Conservation (phyloP, 192 early-diverging fungal genomes). For the Linderina pennispora region DNA sequence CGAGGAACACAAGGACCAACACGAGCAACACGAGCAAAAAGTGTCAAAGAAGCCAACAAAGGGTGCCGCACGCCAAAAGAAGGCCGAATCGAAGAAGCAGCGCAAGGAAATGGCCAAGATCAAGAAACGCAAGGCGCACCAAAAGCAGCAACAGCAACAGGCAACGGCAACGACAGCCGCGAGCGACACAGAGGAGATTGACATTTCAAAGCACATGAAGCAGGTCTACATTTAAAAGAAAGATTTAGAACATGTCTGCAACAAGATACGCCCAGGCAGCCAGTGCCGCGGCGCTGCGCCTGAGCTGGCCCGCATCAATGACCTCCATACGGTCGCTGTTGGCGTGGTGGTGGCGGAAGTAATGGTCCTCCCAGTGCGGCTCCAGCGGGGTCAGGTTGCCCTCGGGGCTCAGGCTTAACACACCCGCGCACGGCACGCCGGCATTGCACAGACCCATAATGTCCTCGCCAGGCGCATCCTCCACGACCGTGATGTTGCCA, state of each 20-base stretch:
- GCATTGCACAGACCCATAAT: slow-evolving; percentile 48
- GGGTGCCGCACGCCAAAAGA: slow-evolving; percentile 7
- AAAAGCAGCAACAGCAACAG: neutral
- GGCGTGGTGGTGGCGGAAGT: slow-evolving; percentile 58
- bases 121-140: slow-evolving; percentile 5
- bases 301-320: slow-evolving; percentile 51
- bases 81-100: slow-evolving; percentile 6
- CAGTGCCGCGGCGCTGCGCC: slow-evolving; percentile 51
- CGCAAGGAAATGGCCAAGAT: slow-evolving; percentile 16
- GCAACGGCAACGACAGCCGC: neutral
- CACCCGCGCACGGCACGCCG: slow-evolving; percentile 54
- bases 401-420: slow-evolving; percentile 43
- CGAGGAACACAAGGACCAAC: neutral
- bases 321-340: slow-evolving; percentile 48
- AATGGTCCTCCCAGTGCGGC: slow-evolving; percentile 42
- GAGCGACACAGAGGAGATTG: neutral
- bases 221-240: slow-evolving; percentile 6
- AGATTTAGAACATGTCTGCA: slow-evolving; percentile 32
- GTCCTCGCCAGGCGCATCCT: slow-evolving; percentile 44
- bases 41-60: too few relatives aligned
- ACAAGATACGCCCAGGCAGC: slow-evolving; percentile 55
- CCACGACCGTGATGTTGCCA: slow-evolving; percentile 28
- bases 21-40: too few relatives aligned
- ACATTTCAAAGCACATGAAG: neutral
- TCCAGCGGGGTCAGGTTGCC: slow-evolving; percentile 22